These are phyloP conservation scores for Gaeumannomyces tritici DNA, from an alignment of 2,329 filamentous ascomycete genomes.

Conservation along the genomic window DNA sequence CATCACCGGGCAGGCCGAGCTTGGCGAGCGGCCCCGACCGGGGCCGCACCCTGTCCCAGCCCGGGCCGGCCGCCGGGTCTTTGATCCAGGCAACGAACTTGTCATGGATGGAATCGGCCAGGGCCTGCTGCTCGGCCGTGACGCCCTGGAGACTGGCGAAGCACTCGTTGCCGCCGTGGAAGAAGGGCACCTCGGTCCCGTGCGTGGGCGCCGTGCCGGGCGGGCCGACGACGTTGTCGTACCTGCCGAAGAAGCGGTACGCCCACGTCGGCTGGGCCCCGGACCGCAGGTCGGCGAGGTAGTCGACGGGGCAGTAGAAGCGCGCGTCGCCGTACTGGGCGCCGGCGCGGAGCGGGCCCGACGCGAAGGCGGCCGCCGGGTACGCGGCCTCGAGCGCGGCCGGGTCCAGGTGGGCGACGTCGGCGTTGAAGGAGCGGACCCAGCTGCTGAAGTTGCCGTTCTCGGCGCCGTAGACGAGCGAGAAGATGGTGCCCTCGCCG, in stretches of 20 bases:
- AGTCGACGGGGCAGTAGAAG: conserved; percentile 3
- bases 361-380: not conserved
- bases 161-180: conserved; percentile 1
- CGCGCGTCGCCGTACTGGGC: conserved; percentile 1
- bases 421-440: conserved; percentile 1
- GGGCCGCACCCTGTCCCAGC: conserved; percentile 1
- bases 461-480: conserved; percentile 1
- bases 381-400: conserved; percentile 1
- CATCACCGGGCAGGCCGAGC: not conserved
- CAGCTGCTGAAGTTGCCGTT: not conserved
- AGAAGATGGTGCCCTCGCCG: conserved; percentile 3
- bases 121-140: not conserved
- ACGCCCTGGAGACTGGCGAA: not conserved
- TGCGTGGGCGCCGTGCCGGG: conserved; percentile 1
- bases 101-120: not conserved
- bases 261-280: not conserved
- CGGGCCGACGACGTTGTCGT: conserved; percentile 2
- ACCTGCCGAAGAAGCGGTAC: conserved; percentile 1
- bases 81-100: conserved; percentile 1
- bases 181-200: conserved; percentile 1
- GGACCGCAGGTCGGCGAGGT: not conserved
- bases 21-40: not conserved
- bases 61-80: not conserved
- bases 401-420: not conserved
- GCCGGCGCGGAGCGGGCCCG: not conserved